phyloP scores from a whole-genome alignment of 805 yeast genomes.

The Metschnikowia continentalis region DNA sequence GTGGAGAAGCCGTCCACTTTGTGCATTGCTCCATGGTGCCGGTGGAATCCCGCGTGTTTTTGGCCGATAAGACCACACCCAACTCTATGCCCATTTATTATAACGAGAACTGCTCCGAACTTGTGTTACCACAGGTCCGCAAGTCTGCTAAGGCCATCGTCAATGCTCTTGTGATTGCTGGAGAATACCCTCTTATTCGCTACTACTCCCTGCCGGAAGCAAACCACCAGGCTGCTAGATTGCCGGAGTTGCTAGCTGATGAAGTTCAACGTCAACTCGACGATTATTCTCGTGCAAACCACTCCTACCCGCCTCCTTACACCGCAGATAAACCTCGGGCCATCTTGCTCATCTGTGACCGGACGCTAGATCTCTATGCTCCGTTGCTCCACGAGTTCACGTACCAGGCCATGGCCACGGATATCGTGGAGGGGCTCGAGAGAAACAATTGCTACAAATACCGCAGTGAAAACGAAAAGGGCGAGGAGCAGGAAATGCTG shows the following conservation, averaged over 20 bases:
- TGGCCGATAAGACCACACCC: constrained; percentile 49
- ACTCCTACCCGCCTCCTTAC: constrained; percentile 57
- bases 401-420: constrained; percentile 90
- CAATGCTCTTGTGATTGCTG: constrained; percentile 69
- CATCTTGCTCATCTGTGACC: constrained; percentile 70
- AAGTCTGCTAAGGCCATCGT: constrained; percentile 63
- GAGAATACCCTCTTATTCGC: constrained; percentile 85
- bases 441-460: constrained; percentile 47
- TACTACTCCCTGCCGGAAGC: constrained; percentile 54
- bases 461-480: constrained; percentile 50
- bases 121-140: constrained; percentile 55
- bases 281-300: constrained; percentile 65
- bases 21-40: constrained; percentile 50
- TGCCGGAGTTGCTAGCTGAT: constrained; percentile 68
- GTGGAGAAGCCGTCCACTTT: constrained; percentile 25
- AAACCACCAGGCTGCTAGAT: constrained; percentile 49
- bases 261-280: constrained; percentile 70
- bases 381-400: constrained; percentile 87
- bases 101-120: constrained; percentile 57
- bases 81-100: constrained; percentile 71
- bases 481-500: constrained; percentile 27
- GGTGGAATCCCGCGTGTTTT: constrained; percentile 64
- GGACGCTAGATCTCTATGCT: constrained; percentile 77
- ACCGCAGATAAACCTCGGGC: constrained; percentile 60
- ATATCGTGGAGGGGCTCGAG: constrained; percentile 47